phyloP scores from a whole-genome alignment of 1,284 basidiomycete species.

The Tausonia pullulans region DNA sequence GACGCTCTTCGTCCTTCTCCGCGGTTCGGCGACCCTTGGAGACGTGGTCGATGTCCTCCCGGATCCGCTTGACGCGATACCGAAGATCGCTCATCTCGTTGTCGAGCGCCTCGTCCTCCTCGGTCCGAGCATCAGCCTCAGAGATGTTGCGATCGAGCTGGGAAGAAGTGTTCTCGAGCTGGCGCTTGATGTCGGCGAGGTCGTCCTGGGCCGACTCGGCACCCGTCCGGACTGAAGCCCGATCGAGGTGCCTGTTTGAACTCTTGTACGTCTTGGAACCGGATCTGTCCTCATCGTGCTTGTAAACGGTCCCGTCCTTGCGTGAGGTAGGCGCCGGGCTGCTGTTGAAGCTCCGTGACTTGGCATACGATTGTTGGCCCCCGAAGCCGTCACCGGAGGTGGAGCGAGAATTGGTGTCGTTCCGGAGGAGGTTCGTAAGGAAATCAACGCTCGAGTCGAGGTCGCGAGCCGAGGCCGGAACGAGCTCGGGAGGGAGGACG shows the following conservation, averaged over 20 bases:
- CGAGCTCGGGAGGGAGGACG: constrained; percentile 72
- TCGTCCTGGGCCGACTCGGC: constrained; percentile 60
- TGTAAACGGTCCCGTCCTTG: constrained; percentile 87
- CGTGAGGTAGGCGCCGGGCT: constrained; percentile 45
- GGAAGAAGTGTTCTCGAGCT: constrained; percentile 67
- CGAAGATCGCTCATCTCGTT: constrained; percentile 80
- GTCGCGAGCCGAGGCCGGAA: constrained; percentile 85
- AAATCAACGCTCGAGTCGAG: constrained; percentile 86
- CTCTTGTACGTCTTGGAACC: constrained; percentile 59
- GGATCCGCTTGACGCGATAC: constrained; percentile 73
- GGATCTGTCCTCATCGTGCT: constrained; percentile 57
- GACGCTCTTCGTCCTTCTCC: constrained; percentile 72
- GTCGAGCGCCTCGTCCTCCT: constrained; percentile 79
- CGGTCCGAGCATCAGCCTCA: constrained; percentile 49
- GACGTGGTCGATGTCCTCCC: constrained; percentile 88
- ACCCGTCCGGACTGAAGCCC: constrained; percentile 64
- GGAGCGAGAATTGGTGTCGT: constrained; percentile 58
- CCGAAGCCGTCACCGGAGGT: constrained; percentile 35
- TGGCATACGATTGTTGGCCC: constrained; percentile 47
- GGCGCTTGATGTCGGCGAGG: constrained; percentile 74
- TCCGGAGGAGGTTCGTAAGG: constrained; percentile 77
- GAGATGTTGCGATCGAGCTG: constrained; percentile 63
- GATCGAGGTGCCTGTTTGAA: constrained; percentile 77
- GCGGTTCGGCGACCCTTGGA: constrained; percentile 62
- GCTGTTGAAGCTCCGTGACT: constrained; percentile 57